Base-by-base conservation (phyloP, 192 early-diverging fungal species). In the Coemansia sp. region DNA sequence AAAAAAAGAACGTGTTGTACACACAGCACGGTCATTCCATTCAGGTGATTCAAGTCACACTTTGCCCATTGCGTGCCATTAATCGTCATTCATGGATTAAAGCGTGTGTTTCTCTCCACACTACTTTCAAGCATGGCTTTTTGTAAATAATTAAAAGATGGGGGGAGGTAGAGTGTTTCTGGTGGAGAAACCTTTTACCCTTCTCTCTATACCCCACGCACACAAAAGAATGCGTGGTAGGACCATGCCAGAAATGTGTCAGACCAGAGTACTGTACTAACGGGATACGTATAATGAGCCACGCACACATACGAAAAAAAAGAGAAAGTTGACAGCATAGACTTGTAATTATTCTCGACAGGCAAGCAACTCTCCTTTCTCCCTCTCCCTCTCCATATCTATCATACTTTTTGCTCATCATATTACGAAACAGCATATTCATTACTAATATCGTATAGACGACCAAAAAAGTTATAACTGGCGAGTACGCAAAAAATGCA, bases 211-310 rank as follows among this genome's bases (percentile, higher is more conserved):
- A 3, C 20, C 49, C 49, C 27, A 11, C 49, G 12, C 20, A 22
- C n/a, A 10, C 9, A 22, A 20, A 20, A 10, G 9, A 24, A 52
- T 52, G 49, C 49, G 10, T 52, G 49, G 49, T 22, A 10, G 27
- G 55, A 57, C 57, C 57, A 60, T 34, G 57, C 15, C 57, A 5
- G 31, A 16, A 13, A 18, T 60, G 57, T 60, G 57, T 60, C 57
- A 60, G 57, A 60, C 57, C 57, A 33, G 7, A 60, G 8, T 60
- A n/a, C 33, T 31, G 57, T 13, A 57, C 13, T 13, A 31, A 31
- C 31, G 3, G 27, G 27, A 11, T 8, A 22, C n/a, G 1, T 7
- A 9, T 1, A 10, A 22, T 24, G 49, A 11, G 22, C 49, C 49
- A 52, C 20, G 49, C 49, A 52, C 20, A 52, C n/a, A 24, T 22